Evolutionary conservation across 139 green algal species (phyloP).

Genomic region (Yamagishiella unicocca): DNA sequence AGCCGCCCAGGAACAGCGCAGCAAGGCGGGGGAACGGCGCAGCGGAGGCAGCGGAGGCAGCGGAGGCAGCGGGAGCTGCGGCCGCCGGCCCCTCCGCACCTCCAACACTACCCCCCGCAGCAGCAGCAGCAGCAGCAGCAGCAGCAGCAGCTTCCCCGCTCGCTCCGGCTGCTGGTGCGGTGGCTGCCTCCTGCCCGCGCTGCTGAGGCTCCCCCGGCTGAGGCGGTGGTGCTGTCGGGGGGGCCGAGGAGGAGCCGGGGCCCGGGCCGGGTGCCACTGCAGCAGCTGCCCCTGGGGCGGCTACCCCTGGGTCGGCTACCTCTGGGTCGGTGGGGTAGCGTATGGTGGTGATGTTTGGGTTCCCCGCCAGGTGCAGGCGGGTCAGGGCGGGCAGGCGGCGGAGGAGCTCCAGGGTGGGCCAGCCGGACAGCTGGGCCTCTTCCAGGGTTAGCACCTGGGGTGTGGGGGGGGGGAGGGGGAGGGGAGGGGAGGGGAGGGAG

Average conservation of each 20-base stretch:
- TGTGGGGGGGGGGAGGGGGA: background rate
- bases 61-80: background rate
- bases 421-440: conserved; percentile 60
- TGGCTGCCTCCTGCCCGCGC: background rate
- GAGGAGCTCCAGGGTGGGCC: conserved; percentile 67
- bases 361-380: conserved; percentile 74
- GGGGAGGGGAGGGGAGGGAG: background rate
- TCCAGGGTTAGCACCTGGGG: conserved; percentile 65
- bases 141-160: background rate
- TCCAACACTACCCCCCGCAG: too few relatives aligned
- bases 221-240: too few relatives aligned
- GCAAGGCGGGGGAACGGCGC: conserved; percentile 60
- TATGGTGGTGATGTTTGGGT: conserved; percentile 46
- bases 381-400: conserved; percentile 69
- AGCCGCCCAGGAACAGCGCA: conserved; percentile 69
- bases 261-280: background rate
- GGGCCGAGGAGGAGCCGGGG: too few relatives aligned
- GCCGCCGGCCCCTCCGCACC: too few relatives aligned
- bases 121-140: background rate
- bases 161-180: background rate
- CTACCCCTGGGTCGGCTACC: background rate
- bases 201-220: too few relatives aligned
- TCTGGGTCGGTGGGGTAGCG: background rate
- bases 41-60: background rate
- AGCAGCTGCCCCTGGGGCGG: background rate